Evolutionary conservation across 2,329 filamentous ascomycete species (phyloP).

Genomic region (Pseudocercospora fijiensis): DNA sequence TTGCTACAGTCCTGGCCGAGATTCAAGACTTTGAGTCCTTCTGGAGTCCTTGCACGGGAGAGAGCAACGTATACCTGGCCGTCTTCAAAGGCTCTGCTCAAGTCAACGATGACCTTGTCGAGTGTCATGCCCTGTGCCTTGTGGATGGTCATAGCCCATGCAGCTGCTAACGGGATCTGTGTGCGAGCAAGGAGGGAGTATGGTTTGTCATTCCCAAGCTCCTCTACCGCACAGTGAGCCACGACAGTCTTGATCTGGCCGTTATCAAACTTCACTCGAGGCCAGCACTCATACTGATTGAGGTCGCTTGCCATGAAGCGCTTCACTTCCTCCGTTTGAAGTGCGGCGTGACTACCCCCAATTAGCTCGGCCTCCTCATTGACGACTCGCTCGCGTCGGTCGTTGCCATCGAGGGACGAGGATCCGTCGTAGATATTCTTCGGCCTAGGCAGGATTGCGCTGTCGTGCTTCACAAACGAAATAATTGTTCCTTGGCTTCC

Average conservation of each 20-base stretch:
- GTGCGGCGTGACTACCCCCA: neutral
- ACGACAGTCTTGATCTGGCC: slow-evolving; percentile 35
- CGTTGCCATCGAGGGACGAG: neutral
- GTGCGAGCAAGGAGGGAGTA: slow-evolving; percentile 53
- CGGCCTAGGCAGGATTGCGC: neutral
- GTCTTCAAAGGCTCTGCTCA: slow-evolving; percentile 53
- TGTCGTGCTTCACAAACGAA: slow-evolving; percentile 37
- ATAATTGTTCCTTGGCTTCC: slow-evolving; percentile 50
- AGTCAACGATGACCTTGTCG: slow-evolving; percentile 51
- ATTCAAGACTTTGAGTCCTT: slow-evolving; percentile 37
- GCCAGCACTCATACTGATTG: slow-evolving; percentile 31
- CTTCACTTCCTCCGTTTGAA: neutral
- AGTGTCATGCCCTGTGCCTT: neutral
- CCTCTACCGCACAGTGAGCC: too few species aligned
- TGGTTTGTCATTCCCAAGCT: slow-evolving; percentile 38
- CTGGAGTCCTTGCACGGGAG: slow-evolving; percentile 52
- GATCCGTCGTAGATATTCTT: neutral
- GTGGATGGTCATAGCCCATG: neutral
- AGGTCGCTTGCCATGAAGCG: neutral
- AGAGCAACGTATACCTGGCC: slow-evolving; percentile 64
- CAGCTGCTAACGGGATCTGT: slow-evolving; percentile 34
- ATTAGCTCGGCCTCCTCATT: neutral
- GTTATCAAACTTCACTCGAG: slow-evolving; percentile 55
- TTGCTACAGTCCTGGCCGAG: neutral
- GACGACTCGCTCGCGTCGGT: neutral